These are phyloP conservation scores for Pichia ethanolica DNA, from an alignment of 805 yeast genomes.

Conservation along the genomic window DNA sequence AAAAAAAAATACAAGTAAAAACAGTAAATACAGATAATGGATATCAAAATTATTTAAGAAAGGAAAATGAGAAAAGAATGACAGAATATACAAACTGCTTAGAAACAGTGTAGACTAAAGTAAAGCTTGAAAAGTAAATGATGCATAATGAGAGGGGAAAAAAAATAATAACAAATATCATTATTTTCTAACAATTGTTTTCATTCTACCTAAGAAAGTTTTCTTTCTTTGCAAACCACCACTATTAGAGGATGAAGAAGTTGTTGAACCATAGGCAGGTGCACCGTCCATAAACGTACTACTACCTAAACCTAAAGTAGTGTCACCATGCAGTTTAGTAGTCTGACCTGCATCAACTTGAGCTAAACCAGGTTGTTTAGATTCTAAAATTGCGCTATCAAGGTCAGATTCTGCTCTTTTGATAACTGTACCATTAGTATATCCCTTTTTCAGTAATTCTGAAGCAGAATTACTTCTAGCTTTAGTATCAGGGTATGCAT, in stretches of 20 bases:
- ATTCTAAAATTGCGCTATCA: conserved; percentile 26
- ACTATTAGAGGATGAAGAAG: conserved; percentile 28
- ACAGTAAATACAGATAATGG: background rate
- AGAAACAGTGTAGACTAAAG: background rate
- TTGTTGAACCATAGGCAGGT: conserved; percentile 50
- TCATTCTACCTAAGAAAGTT: conserved; percentile 77
- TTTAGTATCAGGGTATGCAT: conserved; percentile 24
- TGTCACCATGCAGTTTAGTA: conserved; percentile 69
- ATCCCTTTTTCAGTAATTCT: conserved; percentile 8
- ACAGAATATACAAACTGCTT: background rate
- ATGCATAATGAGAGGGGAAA: too few species aligned
- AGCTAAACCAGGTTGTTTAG: conserved; percentile 44
- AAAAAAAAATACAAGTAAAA: background rate
- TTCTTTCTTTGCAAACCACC: conserved; percentile 69
- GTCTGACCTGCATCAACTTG: conserved; percentile 60
- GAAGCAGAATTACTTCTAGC: conserved; percentile 1
- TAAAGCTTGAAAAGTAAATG: background rate
- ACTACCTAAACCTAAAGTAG: conserved; percentile 84
- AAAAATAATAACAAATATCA: too few species aligned
- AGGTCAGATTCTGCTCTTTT: conserved; percentile 21
- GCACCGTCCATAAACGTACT: conserved; percentile 94
- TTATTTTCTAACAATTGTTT: conserved; percentile 45
- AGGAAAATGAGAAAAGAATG: background rate
- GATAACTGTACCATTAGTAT: conserved; percentile 27
- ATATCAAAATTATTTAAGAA: background rate